Conservation (phyloP, 176 grass and related monocot species). For the Eremochloa ophiuroides region DNA sequence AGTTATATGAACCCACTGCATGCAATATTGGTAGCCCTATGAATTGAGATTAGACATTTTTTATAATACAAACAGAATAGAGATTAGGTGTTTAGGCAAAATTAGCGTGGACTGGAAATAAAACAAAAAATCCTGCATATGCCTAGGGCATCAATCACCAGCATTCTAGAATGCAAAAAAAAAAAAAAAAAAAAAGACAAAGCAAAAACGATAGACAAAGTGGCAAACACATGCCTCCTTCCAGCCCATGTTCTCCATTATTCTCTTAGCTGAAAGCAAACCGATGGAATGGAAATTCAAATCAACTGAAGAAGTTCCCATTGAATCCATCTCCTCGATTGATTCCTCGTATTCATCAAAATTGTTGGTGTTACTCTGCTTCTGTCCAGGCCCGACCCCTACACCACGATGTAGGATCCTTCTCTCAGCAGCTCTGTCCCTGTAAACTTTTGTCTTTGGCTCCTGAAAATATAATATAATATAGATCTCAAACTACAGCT, state of each 20-base stretch:
- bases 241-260: constrained; percentile 96
- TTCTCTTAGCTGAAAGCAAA: constrained; percentile 65
- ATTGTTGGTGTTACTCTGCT: constrained; percentile 7
- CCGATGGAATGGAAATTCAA: constrained; percentile 44
- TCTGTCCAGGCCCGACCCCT: constrained; percentile 75
- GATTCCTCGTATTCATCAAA: constrained; percentile 39
- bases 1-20: not conserved
- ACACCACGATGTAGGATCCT: constrained; percentile 60
- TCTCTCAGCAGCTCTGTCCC: constrained; percentile 87
- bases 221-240: constrained; percentile 55
- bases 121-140: not conserved
- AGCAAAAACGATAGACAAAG: not conserved
- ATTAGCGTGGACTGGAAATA: too few species aligned
- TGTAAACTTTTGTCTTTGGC: constrained; percentile 49
- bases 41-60: not conserved
- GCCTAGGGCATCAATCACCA: not conserved
- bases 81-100: not conserved
- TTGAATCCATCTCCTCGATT: constrained; percentile 29
- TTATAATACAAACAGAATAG: not conserved
- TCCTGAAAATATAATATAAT: constrained; percentile 39
- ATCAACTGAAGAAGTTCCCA: constrained; percentile 47
- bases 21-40: not conserved
- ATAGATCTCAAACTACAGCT: constrained; percentile 11
- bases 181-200: not conserved
- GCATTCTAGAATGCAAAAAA: constrained; percentile 8